Evolutionary conservation across 805 yeast genomes (phyloP), one percentile per base, ranked within the genome.

Genomic region (Kregervanrija delftensis): DNA sequence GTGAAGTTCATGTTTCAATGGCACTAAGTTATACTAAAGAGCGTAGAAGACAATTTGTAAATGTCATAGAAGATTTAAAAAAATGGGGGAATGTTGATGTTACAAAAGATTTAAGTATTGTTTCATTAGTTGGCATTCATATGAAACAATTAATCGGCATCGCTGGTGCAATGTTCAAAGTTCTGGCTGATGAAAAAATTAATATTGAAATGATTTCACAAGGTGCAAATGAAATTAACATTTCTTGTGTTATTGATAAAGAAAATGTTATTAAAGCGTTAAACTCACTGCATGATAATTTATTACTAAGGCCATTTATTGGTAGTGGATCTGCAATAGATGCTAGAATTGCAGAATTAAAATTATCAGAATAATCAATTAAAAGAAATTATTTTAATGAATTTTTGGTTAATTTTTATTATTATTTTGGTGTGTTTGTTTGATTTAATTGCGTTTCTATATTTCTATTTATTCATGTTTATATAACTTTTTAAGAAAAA

Each of bases 1-100:
- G 97, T 1, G 98, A 93, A 65, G 99, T 93, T 11, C 97, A 93
- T 60, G 96, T 93, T 28, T 91, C 98, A 13, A 91, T 93, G 98
- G 99, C 99, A 4, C 72, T 93, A 52, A 95, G 88, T 52, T 79
- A 83, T 49, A 81, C 81, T 37, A 90, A 83, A 47, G 82, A 81
- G 16, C 57, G 67, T 28, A 61, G 67, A 42, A 66, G 68, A 42
- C 72, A 77, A 12, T 70, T 90, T 53, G 76, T 81, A 46, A 73
- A 73, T 42, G 96, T 97, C 1, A 75, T 89, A 40, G 78, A 73
- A 38, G 96, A 90, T 57, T 74, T 93, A 55, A 76, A 81, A 45
- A 76, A 75, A 53, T 80, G 86, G 67, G 99, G 99, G 39, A 72
- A 84, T 1, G 96, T 91, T 38, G 99, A 93, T 56, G 81, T 90